These are phyloP conservation scores for Wilhelminamyces savonicus DNA, from an alignment of 805 yeast genomes.

Conservation along the genomic window DNA sequence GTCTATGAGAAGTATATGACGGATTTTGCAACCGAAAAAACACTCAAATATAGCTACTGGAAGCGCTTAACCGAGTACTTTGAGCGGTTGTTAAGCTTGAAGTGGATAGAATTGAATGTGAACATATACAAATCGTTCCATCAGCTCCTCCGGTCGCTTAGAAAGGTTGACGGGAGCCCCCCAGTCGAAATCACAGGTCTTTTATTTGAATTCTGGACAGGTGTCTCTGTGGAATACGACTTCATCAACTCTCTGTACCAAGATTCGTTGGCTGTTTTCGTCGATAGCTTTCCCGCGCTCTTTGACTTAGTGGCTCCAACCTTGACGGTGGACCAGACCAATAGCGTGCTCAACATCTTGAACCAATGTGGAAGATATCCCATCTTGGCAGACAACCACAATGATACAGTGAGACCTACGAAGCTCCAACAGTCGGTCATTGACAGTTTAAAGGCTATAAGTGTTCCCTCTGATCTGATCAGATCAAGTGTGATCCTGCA, in stretches of 20 bases:
- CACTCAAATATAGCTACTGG: constrained; percentile 43
- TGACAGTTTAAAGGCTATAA: constrained; percentile 34
- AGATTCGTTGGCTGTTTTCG: constrained; percentile 51
- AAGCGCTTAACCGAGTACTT: constrained; percentile 45
- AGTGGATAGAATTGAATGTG: constrained; percentile 47
- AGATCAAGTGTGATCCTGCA: constrained; percentile 42
- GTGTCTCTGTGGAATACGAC: constrained; percentile 33
- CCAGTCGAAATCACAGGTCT: too few species aligned
- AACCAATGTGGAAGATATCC: constrained; percentile 69
- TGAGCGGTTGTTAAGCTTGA: constrained; percentile 28
- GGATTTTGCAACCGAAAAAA: constrained; percentile 18
- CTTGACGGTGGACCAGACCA: constrained; percentile 32
- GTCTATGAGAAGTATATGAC: constrained; percentile 50
- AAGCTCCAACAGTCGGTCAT: constrained; percentile 58
- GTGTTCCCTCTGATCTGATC: constrained; percentile 11
- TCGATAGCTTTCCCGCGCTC: constrained; percentile 47
- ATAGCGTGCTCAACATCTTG: constrained; percentile 49
- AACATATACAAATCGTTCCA: constrained; percentile 50
- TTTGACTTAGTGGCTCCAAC: constrained; percentile 17
- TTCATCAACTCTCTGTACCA: constrained; percentile 46
- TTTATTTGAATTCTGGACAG: constrained; percentile 47
- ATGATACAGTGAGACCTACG: constrained; percentile 50
- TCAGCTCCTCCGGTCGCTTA: constrained; percentile 37
- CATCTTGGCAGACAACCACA: constrained; percentile 49
- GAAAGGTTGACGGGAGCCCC: too few species aligned